phyloP scores from a whole-genome alignment of 78 protist genomes.

The Dictyostelium brefeldianum region DNA sequence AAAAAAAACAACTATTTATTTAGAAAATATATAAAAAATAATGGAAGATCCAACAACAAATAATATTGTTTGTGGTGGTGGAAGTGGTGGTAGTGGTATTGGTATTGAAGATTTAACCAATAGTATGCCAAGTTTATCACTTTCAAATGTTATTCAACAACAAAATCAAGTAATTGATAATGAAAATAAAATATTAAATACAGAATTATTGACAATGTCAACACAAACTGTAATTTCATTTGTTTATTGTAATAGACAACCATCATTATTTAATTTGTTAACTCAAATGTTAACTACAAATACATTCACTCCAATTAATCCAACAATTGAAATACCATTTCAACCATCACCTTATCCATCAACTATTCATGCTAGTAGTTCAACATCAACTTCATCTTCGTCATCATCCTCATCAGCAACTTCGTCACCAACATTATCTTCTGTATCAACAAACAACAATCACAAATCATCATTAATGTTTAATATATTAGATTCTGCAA shows the following conservation, averaged over 20 bases:
- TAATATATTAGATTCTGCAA: conserved; percentile 50
- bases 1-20: background rate
- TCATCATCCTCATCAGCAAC: background rate
- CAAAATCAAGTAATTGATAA: background rate
- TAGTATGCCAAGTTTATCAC: background rate
- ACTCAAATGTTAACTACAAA: conserved; percentile 75
- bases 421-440: background rate
- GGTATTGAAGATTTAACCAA: background rate
- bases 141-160: background rate
- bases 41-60: conserved; percentile 3
- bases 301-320: conserved; percentile 53
- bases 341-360: conserved; percentile 41
- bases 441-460: background rate
- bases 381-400: background rate
- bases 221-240: conserved; percentile 63
- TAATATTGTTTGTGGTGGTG: background rate
- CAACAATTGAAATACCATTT: conserved; percentile 27
- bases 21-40: too few species aligned
- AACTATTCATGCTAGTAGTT: background rate
- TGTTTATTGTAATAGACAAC: conserved; percentile 57
- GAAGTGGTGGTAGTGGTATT: background rate
- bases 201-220: conserved; percentile 25
- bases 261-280: conserved; percentile 49
- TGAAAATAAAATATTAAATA: background rate
- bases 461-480: conserved; percentile 45